Evolutionary conservation across 2,329 filamentous ascomycete genomes (phyloP), one percentile per base, ranked within the genome.

Genomic region (Epicoccum sorghinum): DNA sequence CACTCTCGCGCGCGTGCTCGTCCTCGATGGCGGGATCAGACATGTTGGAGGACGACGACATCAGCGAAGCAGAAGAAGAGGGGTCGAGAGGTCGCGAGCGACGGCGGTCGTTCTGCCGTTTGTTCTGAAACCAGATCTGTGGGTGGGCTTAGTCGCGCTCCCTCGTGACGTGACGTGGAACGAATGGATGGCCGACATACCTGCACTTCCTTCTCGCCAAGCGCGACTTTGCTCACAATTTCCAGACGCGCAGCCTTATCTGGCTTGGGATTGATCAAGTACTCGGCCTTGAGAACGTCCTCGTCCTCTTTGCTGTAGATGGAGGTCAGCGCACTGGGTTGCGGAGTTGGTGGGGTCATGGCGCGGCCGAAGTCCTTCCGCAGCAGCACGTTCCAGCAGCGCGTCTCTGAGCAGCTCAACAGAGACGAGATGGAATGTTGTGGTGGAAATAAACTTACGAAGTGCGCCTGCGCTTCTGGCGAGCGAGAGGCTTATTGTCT

Each of bases 91-190:
- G 92, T 64, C 90, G 89, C 50, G 91, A 91, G 79, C 93, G 96
- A 63, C 93, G 86, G 66, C 93, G 86, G 73, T 96, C 91, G 75
- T 96, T 96, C 75, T 98, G 93, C 27, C 59, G 49, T 48, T 58
- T 55, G 41, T 97, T 97, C 71, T 97, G 93, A 77, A 97, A 97
- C 93, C 93, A 98, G 66, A 97, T 96, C 93, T 97, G 64, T 38
- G 39, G 33, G 54, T 38, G 52, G 67, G 64, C 62, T 64, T 57
- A 54, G 58, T 51, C 60, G 60, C 70, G 60, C 60, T 43, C 57
- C 55, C 59, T 58, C 55, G 64, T 66, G 66, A 71, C 55, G 64
- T 66, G 66, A 71, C 67, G 62, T 64, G 60, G 57, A 58, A 47
- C 33, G 55, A 53, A 57, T 59, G 45, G 47, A 39, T 47, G 54